phyloP scores from a whole-genome alignment of 129 eudicot genomes.

The Chrysanthemum makinoi region DNA sequence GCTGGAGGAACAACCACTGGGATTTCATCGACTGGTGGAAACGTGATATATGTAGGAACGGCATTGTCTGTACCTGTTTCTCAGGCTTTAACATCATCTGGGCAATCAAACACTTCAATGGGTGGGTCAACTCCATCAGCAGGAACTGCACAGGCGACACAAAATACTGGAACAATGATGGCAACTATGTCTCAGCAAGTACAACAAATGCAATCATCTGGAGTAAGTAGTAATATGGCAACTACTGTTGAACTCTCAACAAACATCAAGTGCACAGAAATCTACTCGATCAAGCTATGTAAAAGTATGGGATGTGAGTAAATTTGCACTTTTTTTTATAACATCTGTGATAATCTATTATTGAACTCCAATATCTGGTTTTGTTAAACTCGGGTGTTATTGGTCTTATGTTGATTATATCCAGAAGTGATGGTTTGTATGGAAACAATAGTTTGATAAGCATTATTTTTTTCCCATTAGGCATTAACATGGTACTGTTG shows the following conservation, averaged over 20 bases:
- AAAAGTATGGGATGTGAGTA: constrained; percentile 79
- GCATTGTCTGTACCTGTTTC: constrained; percentile 50
- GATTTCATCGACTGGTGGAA: constrained; percentile 54
- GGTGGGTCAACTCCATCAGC: constrained; percentile 44
- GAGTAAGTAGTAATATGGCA: constrained; percentile 33
- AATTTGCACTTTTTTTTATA: constrained; percentile 2
- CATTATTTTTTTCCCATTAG: not conserved
- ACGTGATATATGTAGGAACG: constrained; percentile 65
- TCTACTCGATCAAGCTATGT: constrained; percentile 66
- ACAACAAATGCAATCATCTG: constrained; percentile 55
- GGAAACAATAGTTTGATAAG: too few relatives aligned
- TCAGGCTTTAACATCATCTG: constrained; percentile 64
- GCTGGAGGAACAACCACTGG: constrained; percentile 22
- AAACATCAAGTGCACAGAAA: constrained; percentile 45
- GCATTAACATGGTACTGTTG: too few relatives aligned
- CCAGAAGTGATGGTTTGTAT: not conserved
- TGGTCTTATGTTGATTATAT: not conserved
- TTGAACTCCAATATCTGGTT: not conserved
- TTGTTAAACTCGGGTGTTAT: not conserved
- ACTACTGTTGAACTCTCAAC: constrained; percentile 22
- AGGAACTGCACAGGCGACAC: constrained; percentile 44
- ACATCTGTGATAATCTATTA: not conserved
- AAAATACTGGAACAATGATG: constrained; percentile 51
- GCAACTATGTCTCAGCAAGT: constrained; percentile 58
- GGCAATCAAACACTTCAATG: constrained; percentile 49